Conservation (phyloP, 108 stramenopile genomes). For the Nannochloropsis oceanica region DNA sequence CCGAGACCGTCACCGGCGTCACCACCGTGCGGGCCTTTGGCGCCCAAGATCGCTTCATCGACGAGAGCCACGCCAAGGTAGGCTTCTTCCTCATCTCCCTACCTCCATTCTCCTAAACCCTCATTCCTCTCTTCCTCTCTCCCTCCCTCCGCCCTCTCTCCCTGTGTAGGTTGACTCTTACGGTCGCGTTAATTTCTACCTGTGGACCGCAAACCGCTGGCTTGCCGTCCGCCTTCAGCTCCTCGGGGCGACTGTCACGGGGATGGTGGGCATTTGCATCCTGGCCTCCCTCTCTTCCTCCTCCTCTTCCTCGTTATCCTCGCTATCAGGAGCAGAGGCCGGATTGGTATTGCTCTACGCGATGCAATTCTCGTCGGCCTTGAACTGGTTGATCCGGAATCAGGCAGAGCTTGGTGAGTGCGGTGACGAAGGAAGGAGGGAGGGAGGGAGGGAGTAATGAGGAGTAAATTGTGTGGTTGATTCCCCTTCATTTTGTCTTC, state of each 20-base stretch:
- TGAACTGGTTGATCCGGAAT: slow-evolving; percentile 35
- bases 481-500: background rate
- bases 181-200: slow-evolving; percentile 22
- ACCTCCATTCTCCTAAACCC: background rate
- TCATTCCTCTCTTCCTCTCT: background rate
- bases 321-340: background rate
- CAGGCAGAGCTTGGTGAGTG: slow-evolving; percentile 6
- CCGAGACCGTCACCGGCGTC: slow-evolving; percentile 76
- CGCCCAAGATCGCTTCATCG: slow-evolving; percentile 34
- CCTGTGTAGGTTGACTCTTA: background rate
- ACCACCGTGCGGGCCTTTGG: slow-evolving; percentile 75
- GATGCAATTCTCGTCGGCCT: slow-evolving; percentile 11
- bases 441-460: background rate
- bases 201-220: slow-evolving; percentile 72
- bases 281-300: slow-evolving; percentile 20
- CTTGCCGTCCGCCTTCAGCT: slow-evolving; percentile 77
- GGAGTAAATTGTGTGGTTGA: background rate
- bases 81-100: slow-evolving; percentile 40
- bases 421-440: background rate
- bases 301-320: background rate
- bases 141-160: background rate
- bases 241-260: slow-evolving; percentile 40
- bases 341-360: slow-evolving; percentile 26
- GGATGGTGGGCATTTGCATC: slow-evolving; percentile 41
- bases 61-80: slow-evolving; percentile 45